Evolutionary conservation across 116 monocot genomes (phyloP).

Genomic region (Iris pallida): DNA sequence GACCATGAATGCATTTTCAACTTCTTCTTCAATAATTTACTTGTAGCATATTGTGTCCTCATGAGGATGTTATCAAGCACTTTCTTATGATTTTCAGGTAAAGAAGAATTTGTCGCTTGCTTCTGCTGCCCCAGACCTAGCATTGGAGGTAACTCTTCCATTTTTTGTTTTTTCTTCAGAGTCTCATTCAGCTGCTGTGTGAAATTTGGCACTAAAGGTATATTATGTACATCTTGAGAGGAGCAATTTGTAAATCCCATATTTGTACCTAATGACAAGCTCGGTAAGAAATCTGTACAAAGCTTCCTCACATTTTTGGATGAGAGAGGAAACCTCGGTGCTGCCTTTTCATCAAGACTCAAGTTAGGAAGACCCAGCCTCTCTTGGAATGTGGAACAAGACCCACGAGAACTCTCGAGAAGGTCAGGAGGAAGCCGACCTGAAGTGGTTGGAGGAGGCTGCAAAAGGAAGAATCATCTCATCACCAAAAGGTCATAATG

Average conservation of each 20-base stretch:
- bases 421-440: slow-evolving; percentile 24
- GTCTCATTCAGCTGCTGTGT: slow-evolving; percentile 38
- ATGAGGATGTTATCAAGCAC: slow-evolving; percentile 81
- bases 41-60: slow-evolving; percentile 49
- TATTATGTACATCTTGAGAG: slow-evolving; percentile 36
- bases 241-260: slow-evolving; percentile 20
- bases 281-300: slow-evolving; percentile 47
- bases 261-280: slow-evolving; percentile 44
- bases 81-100: slow-evolving; percentile 78
- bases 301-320: slow-evolving; percentile 25
- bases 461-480: slow-evolving; percentile 17
- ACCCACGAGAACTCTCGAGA: slow-evolving; percentile 32
- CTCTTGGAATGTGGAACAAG: slow-evolving; percentile 58
- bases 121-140: slow-evolving; percentile 45
- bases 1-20: slow-evolving; percentile 64
- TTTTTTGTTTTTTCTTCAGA: slow-evolving; percentile 53
- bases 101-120: slow-evolving; percentile 24
- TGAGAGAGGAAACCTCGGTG: slow-evolving; percentile 32
- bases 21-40: slow-evolving; percentile 56
- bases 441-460: slow-evolving; percentile 28
- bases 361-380: slow-evolving; percentile 56
- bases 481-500: slow-evolving; percentile 2
- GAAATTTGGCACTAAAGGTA: slow-evolving; percentile 57
- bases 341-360: slow-evolving; percentile 23
- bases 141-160: slow-evolving; percentile 44